These are phyloP conservation scores for Penicillium concentricum DNA, from an alignment of 2,329 filamentous ascomycete species.

Conservation along the genomic window DNA sequence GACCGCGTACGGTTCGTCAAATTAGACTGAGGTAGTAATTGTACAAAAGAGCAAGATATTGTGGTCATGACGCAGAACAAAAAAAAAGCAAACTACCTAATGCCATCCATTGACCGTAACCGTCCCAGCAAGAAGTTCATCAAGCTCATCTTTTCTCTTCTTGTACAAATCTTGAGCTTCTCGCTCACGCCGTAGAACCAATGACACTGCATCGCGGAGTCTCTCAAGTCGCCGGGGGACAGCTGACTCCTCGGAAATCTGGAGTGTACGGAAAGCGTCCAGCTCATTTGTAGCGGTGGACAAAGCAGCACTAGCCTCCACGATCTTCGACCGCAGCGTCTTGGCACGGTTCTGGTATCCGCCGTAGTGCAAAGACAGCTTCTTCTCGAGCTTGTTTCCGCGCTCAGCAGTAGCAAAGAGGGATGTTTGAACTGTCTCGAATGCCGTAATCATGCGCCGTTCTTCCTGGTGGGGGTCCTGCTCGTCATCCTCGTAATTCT, in stretches of 20 bases:
- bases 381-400: slow-evolving; percentile 89
- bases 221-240: slow-evolving; percentile 69
- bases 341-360: slow-evolving; percentile 88
- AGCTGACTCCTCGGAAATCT: slow-evolving; percentile 76
- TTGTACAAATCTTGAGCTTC: slow-evolving; percentile 89
- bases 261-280: slow-evolving; percentile 70
- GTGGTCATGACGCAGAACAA: slow-evolving; percentile 4
- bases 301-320: slow-evolving; percentile 70
- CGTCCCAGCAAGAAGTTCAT: slow-evolving; percentile 50
- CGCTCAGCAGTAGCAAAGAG: slow-evolving; percentile 74
- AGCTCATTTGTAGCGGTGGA: slow-evolving; percentile 71
- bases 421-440: slow-evolving; percentile 71
- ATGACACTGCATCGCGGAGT: slow-evolving; percentile 78
- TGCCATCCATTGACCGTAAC: slow-evolving; percentile 41
- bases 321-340: slow-evolving; percentile 74
- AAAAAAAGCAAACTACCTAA: slow-evolving; percentile 21
- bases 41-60: slow-evolving; percentile 7
- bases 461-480: slow-evolving; percentile 61
- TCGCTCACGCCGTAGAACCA: slow-evolving; percentile 76
- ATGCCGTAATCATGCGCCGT: slow-evolving; percentile 64
- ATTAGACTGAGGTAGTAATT: slow-evolving; percentile 9
- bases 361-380: slow-evolving; percentile 79
- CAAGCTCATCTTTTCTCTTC: slow-evolving; percentile 72
- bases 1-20: not conserved
- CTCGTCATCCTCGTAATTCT: slow-evolving; percentile 74